phyloP scores from a whole-genome alignment of 2,329 filamentous ascomycete genomes.

The Claviceps capensis region DNA sequence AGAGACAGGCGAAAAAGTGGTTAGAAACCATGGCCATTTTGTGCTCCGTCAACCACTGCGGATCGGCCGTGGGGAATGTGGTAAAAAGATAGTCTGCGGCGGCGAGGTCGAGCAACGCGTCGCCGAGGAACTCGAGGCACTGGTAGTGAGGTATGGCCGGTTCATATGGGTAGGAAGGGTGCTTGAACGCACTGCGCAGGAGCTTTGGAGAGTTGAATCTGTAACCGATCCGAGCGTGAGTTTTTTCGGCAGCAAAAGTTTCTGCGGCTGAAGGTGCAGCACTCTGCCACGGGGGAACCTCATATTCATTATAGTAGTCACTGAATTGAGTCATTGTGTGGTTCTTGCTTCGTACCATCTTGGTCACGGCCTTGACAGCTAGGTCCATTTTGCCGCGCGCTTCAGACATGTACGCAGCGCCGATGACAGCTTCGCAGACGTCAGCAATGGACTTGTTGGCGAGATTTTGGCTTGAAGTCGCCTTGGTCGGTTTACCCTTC shows the following conservation, averaged over 20 bases:
- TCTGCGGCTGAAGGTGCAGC: slow-evolving; percentile 51
- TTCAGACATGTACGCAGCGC: slow-evolving; percentile 55
- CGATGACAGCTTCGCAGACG: slow-evolving; percentile 88
- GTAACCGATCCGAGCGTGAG: slow-evolving; percentile 45
- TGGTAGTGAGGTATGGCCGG: slow-evolving; percentile 70
- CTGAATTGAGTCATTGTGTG: slow-evolving; percentile 56
- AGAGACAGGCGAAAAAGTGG: slow-evolving; percentile 75
- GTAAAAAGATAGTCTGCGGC: slow-evolving; percentile 74
- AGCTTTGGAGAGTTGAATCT: slow-evolving; percentile 62
- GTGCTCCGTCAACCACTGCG: slow-evolving; percentile 95
- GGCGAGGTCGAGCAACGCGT: slow-evolving; percentile 75
- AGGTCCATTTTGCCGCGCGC: slow-evolving; percentile 33
- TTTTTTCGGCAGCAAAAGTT: slow-evolving; percentile 48
- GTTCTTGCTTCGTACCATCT: slow-evolving; percentile 53
- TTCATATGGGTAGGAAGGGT: slow-evolving; percentile 75
- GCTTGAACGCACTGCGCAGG: slow-evolving; percentile 72
- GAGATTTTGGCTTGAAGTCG: slow-evolving; percentile 45
- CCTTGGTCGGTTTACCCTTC: slow-evolving; percentile 50
- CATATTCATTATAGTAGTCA: slow-evolving; percentile 61
- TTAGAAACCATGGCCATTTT: slow-evolving; percentile 99
- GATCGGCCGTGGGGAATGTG: slow-evolving; percentile 63
- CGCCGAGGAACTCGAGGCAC: slow-evolving; percentile 81
- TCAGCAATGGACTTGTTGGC: slow-evolving; percentile 87
- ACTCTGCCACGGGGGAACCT: slow-evolving; percentile 57
- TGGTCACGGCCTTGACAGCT: slow-evolving; percentile 50